These are phyloP conservation scores for Fusarium zealandicum DNA, from an alignment of 2,329 filamentous ascomycete species.

Conservation along the genomic window DNA sequence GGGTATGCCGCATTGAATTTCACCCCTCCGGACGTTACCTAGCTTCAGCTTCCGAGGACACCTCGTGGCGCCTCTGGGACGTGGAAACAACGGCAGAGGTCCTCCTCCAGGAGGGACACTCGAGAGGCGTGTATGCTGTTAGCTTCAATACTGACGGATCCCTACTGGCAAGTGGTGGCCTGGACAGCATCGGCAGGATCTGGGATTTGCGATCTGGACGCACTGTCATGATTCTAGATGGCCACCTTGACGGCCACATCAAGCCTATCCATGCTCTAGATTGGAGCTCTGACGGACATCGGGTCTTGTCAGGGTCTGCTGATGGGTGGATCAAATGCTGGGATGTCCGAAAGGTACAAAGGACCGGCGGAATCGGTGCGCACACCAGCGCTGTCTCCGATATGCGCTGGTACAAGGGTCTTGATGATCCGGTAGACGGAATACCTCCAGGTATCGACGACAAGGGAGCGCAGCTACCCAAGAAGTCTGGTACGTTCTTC, in stretches of 20 bases:
- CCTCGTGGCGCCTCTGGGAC: slow-evolving; percentile 97
- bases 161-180: slow-evolving; percentile 86
- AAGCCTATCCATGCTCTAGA: slow-evolving; percentile 92
- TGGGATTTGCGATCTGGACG: slow-evolving; percentile 94
- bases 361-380: slow-evolving; percentile 84
- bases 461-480: slow-evolving; percentile 72
- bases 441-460: slow-evolving; percentile 66
- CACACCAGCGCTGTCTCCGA: slow-evolving; percentile 93
- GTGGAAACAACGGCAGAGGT: slow-evolving; percentile 85
- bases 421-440: slow-evolving; percentile 74
- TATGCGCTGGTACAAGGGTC: slow-evolving; percentile 90
- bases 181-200: slow-evolving; percentile 92
- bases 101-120: slow-evolving; percentile 91
- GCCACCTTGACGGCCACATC: slow-evolving; percentile 80
- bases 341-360: slow-evolving; percentile 90
- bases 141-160: slow-evolving; percentile 92
- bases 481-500: slow-evolving; percentile 90
- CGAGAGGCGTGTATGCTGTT: slow-evolving; percentile 88
- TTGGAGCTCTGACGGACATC: slow-evolving; percentile 89
- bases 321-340: slow-evolving; percentile 98
- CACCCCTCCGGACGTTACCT: slow-evolving; percentile 91
- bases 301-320: slow-evolving; percentile 89
- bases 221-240: slow-evolving; percentile 94
- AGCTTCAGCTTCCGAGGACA: slow-evolving; percentile 93
- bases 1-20: slow-evolving; percentile 92